Evolutionary conservation across 305 asterid species (phyloP).

Genomic region (Rubia balearica): DNA sequence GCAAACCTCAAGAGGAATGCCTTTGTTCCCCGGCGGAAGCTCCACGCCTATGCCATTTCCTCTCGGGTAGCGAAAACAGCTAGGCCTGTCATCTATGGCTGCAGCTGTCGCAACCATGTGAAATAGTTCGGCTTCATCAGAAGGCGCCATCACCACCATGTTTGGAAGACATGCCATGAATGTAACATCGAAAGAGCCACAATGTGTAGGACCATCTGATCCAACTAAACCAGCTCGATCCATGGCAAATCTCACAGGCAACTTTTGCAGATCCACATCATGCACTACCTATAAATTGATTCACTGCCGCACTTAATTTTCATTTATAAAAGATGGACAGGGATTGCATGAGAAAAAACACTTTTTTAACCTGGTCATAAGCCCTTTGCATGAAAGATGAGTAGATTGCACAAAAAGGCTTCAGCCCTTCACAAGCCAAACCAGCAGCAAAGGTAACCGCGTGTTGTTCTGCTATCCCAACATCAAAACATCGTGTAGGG

Average conservation of each 20-base stretch:
- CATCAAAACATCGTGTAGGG: conserved; percentile 80
- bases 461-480: conserved; percentile 96
- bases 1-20: conserved; percentile 74
- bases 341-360: not conserved
- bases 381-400: conserved; percentile 93
- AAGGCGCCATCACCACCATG: conserved; percentile 98
- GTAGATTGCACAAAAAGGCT: conserved; percentile 93
- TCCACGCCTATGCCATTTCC: conserved; percentile 89
- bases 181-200: conserved; percentile 83
- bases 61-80: conserved; percentile 90
- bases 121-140: conserved; percentile 81
- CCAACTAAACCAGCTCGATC: conserved; percentile 96
- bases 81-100: conserved; percentile 84
- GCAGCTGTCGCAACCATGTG: conserved; percentile 99
- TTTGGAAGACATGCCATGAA: conserved; percentile 95
- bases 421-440: conserved; percentile 94
- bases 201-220: conserved; percentile 94
- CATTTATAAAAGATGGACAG: not conserved
- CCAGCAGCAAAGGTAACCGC: conserved; percentile 99
- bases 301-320: not conserved
- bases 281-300: conserved; percentile 64
- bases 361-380: conserved; percentile 71
- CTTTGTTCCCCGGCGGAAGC: conserved; percentile 82
- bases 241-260: conserved; percentile 93
- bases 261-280: conserved; percentile 92